Percentiles rank a stretch among this genome's conserved stretches.
These are phyloP conservation scores for Pleurotus salmoneostramineus DNA, from an alignment of 768 basidiomycete genomes.

Conservation along the genomic window DNA sequence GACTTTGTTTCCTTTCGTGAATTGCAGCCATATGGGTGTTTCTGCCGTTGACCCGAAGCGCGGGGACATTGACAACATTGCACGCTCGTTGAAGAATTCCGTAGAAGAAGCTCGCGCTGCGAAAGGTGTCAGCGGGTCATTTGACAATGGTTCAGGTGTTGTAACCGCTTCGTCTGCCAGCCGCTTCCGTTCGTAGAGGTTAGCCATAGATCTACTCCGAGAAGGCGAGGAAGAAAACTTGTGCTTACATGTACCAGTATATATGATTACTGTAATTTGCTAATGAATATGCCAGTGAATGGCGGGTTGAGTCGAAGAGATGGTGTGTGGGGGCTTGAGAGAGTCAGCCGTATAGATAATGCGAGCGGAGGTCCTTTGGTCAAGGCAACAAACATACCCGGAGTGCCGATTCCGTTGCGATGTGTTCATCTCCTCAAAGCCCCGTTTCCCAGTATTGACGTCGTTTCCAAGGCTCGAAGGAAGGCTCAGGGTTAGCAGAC, in stretches of 20 bases:
- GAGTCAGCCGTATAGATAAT: background rate
- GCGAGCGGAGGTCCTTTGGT: background rate
- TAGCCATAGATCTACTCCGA: background rate
- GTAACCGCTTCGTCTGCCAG: background rate
- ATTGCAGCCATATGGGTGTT: conserved; percentile 77
- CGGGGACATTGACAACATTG: conserved; percentile 67
- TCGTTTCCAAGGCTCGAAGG: too few relatives aligned
- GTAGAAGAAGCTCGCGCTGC: conserved; percentile 27
- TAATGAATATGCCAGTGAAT: background rate
- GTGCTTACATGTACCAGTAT: background rate
- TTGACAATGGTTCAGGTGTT: background rate
- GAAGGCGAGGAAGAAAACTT: background rate
- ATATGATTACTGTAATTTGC: background rate
- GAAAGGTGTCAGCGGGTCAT: conserved; percentile 1
- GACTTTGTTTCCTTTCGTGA: conserved; percentile 2
- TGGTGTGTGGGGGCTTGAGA: background rate
- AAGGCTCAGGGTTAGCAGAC: background rate
- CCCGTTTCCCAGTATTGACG: too few relatives aligned
- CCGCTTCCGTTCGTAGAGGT: conserved; percentile 1
- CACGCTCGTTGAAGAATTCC: conserved; percentile 48
- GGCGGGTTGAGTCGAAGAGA: background rate
- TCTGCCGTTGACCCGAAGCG: conserved; percentile 61
- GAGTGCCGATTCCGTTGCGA: background rate
- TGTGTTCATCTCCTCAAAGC: background rate
- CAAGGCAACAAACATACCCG: background rate